phyloP scores from a whole-genome alignment of 768 basidiomycete species.

The Infundibulicybe gibba region DNA sequence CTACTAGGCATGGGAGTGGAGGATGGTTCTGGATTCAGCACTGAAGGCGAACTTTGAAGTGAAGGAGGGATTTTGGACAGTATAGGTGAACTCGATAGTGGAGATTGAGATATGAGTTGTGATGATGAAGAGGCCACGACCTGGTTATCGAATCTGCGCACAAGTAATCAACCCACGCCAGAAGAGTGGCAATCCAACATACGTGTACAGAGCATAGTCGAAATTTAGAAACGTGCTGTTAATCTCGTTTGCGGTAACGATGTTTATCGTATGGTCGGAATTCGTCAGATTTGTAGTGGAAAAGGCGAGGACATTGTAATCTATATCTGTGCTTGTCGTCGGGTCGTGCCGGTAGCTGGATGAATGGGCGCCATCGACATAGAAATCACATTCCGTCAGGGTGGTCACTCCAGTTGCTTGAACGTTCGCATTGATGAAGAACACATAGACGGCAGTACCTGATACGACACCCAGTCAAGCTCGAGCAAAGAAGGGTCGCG shows the following conservation, averaged over 20 bases:
- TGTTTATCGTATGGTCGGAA: not conserved
- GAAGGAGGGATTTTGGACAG: too few species aligned
- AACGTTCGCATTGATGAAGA: constrained; percentile 12
- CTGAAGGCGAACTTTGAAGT: too few species aligned
- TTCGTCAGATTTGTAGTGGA: constrained; percentile 2
- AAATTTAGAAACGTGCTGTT: too few species aligned
- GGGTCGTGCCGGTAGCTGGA: constrained; percentile 7
- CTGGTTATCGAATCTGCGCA: too few species aligned
- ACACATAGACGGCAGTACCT: constrained; percentile 11
- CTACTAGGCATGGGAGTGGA: too few species aligned
- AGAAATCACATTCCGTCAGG: constrained; percentile 8
- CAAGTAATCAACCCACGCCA: too few species aligned
- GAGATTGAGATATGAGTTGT: too few species aligned
- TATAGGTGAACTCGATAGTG: too few species aligned
- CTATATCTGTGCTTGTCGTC: not conserved
- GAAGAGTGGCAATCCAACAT: too few species aligned
- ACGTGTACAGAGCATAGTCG: too few species aligned
- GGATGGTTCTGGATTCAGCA: too few species aligned
- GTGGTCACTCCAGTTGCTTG: constrained; percentile 2
- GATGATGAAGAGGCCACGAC: too few species aligned
- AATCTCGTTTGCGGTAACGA: not conserved
- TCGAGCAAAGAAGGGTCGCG: not conserved
- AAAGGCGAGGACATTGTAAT: constrained; percentile 9
- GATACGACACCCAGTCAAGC: not conserved
- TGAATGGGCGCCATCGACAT: constrained; percentile 6